Evolutionary conservation across 257 asterid genomes (phyloP).

Genomic region (Orobanche coerulescens): DNA sequence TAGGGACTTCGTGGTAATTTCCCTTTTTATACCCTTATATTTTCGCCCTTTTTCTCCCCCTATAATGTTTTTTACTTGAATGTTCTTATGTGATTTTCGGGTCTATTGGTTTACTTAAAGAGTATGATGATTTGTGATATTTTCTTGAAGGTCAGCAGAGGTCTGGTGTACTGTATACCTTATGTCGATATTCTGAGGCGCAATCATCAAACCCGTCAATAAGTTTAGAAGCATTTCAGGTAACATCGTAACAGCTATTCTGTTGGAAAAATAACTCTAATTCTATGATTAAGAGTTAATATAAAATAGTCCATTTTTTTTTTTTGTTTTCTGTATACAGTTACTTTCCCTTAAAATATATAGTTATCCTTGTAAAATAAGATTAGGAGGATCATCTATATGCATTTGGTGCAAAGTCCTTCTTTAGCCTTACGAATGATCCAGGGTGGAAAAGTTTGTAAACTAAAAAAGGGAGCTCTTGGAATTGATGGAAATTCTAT

Average conservation of each 20-base stretch:
- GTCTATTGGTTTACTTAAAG: constrained; percentile 12
- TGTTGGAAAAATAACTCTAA: constrained; percentile 12
- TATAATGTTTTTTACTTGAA: constrained; percentile 3
- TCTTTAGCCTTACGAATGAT: not conserved
- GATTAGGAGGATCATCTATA: constrained; percentile 6
- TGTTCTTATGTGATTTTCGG: constrained; percentile 10
- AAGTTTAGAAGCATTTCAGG: constrained; percentile 90
- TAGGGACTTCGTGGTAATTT: not conserved
- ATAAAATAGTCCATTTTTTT: constrained; percentile 10
- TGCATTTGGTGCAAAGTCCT: not conserved
- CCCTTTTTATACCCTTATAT: not conserved
- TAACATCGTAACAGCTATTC: constrained; percentile 42
- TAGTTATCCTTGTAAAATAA: constrained; percentile 3
- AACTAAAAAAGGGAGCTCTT: not conserved
- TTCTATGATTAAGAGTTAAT: constrained; percentile 15
- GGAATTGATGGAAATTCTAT: not conserved
- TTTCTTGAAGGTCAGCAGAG: constrained; percentile 35
- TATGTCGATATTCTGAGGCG: constrained; percentile 51
- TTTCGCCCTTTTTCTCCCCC: constrained; percentile 4
- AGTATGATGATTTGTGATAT: constrained; percentile 45
- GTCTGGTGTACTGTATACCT: constrained; percentile 51
- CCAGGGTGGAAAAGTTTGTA: not conserved
- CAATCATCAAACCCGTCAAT: constrained; percentile 48
- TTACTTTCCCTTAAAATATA: constrained; percentile 1
- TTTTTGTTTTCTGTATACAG: constrained; percentile 2